Base-by-base conservation (phyloP, 805 yeast genomes). In the Candida easanensis region DNA sequence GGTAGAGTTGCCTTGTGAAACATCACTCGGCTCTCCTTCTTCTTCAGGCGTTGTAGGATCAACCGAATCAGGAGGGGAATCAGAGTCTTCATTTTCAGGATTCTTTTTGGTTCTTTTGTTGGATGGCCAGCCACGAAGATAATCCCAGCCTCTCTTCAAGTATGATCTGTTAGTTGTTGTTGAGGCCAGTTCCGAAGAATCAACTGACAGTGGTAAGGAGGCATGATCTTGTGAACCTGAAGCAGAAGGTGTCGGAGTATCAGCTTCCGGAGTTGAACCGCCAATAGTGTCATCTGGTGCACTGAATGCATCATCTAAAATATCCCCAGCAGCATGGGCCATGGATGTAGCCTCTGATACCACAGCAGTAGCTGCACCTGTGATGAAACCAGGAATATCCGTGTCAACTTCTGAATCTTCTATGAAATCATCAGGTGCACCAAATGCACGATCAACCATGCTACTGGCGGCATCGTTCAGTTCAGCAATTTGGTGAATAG, bases 91-190 rank as follows among this genome's bases (percentile, higher is more conserved):
- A 5, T 13, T 13, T 8, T 21, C 7, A 14, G 17, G 38, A 19
- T 16, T 19, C 17, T 35, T 33, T 38, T 43, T 47, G n/a, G 36
- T 26, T 17, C 44, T 41, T 28, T 43, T 43, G 15, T 33, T 7
- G 2, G 39, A 23, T 15, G 38, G 15, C 47, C 47, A 44, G 1
- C 38, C 47, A 25, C 37, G 31, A 8, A 44, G n/a, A 5, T 32
- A 19, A 13, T 16, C 18, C 39, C 39, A 31, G 3, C 44, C 36
- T 37, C 46, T 39, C 35, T 39, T 42, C 32, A 39, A 16, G 17
- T 38, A 35, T 7, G 45, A 37, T 15, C 20, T n/a, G 15, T 9
- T 5, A 14, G 13, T 15, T 3, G 15, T 14, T 7, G 10, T 21
- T 19, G n/a, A 23, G 20, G 7, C 10, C 13, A 14, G 6, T 18